phyloP scores from a whole-genome alignment of 1,284 basidiomycete genomes.

The Erythrobasidium hasegawianum region DNA sequence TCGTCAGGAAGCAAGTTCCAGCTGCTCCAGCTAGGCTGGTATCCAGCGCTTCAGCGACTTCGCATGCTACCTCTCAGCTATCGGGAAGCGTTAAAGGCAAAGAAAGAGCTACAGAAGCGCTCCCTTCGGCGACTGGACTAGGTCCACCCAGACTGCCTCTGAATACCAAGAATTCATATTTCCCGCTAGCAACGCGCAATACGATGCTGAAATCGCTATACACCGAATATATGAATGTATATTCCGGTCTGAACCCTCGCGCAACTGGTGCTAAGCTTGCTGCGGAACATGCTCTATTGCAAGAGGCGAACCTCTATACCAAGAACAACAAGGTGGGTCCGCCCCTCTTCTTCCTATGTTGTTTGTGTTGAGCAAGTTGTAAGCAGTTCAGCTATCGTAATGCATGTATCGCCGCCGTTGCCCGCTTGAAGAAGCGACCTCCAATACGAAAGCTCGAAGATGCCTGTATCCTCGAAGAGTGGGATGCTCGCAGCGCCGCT shows the following conservation, averaged over 20 bases:
- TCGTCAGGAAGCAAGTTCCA: neutral
- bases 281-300: constrained; percentile 31
- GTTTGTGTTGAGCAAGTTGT: constrained; percentile 65
- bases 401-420: constrained; percentile 68
- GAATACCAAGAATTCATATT: constrained; percentile 24
- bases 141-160: constrained; percentile 27
- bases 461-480: constrained; percentile 72
- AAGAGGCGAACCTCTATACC: constrained; percentile 34
- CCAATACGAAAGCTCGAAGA: constrained; percentile 66
- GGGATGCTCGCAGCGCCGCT: constrained; percentile 49
- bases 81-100: constrained; percentile 16
- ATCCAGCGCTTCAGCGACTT: neutral
- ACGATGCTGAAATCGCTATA: constrained; percentile 20
- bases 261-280: constrained; percentile 1
- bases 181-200: constrained; percentile 29
- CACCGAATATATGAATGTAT: constrained; percentile 18
- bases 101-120: constrained; percentile 1
- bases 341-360: constrained; percentile 56
- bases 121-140: constrained; percentile 1
- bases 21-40: neutral
- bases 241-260: constrained; percentile 5
- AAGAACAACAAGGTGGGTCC: constrained; percentile 45
- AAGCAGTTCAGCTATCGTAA: constrained; percentile 72
- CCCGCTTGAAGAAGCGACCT: constrained; percentile 65
- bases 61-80: neutral